Base-by-base conservation (phyloP, 1,284 basidiomycete genomes). In the Ustilago loliicola region DNA sequence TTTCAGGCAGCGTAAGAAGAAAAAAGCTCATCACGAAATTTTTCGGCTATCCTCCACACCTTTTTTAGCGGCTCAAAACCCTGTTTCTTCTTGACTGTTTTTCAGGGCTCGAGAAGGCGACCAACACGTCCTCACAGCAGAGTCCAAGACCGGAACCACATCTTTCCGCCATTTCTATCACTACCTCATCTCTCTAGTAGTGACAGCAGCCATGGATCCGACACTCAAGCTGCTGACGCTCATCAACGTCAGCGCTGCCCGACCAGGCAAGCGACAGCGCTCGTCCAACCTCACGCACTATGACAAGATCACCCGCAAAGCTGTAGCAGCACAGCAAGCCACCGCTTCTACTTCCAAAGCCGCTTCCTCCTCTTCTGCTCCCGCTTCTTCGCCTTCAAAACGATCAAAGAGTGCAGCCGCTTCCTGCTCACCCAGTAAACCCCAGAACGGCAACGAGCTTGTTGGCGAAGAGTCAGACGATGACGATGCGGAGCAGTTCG, bases 181-280 rank as follows among this genome's bases (percentile, higher is more conserved):
- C 23, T 64, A 32, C 62, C 21, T 42, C 19, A 51, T 21, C 38
- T n/a, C n/a, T n/a, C n/a, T n/a, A 55, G 17, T 32, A 47, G 38
- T 38, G 25, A 48, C 53, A 36, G n/a, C 34, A 51, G 36, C 40
- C 23, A 79, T 79, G 72, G 72, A 79, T 65, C 69, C 81, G 23
- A 80, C 79, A 52, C 76, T 83, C 61, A 83, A 92, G 72, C 91
- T 99, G 2, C 88, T 98, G 45, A 99, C 97, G 0, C 90, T 99
- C 1, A 90, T 99, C 32, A 99, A 99, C 87, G 94, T 98, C 2
- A 94, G 93, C 55, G 93, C 95, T 0, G 91, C 88, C 32, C 88
- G 83, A 51, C 86, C 87, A 11, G 81, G 80, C 52, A 86, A 85
- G 63, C 91, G 84, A 87, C 89, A 73, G 86, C 88, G 54, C 64